Percentiles rank a stretch among this genome's conserved stretches.
phyloP scores from a whole-genome alignment of 371 early-diverging fungal genomes.

The Mucor irregularis region DNA sequence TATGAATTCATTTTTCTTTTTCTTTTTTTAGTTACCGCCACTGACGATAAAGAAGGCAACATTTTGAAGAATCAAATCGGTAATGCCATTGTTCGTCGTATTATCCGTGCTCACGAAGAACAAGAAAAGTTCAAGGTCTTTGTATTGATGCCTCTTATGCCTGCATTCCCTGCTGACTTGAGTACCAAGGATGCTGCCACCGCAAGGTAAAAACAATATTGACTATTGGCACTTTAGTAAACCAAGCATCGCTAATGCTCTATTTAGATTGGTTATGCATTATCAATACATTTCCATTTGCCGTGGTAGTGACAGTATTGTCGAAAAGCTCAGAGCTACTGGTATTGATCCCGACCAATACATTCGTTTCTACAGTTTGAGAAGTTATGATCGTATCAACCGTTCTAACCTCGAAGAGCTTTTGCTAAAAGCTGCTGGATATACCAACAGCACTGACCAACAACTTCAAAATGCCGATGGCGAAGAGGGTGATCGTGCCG shows the following conservation, averaged over 20 bases:
- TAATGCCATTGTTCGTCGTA: conserved; percentile 77
- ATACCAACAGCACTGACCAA: conserved; percentile 19
- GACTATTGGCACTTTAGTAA: no score
- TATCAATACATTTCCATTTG: conserved; percentile 77
- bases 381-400: conserved; percentile 67
- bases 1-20: conserved; percentile 8
- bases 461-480: conserved; percentile 17
- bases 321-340: conserved; percentile 46
- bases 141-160: conserved; percentile 91
- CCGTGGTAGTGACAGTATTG: conserved; percentile 67
- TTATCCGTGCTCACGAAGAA: conserved; percentile 73
- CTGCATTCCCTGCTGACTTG: conserved; percentile 89
- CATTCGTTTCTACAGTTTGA: conserved; percentile 71
- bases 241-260: background rate
- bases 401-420: conserved; percentile 37
- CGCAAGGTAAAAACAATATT: conserved; percentile 46
- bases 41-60: conserved; percentile 47
- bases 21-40: conserved; percentile 60
- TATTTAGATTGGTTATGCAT: conserved; percentile 63
- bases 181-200: conserved; percentile 77
- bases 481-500: conserved; percentile 19
- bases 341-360: conserved; percentile 68
- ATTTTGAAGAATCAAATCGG: conserved; percentile 80
- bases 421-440: conserved; percentile 38
- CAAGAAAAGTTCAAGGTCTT: conserved; percentile 80